A percentile compares a stretch with the other conserved stretches of the same genome.
Evolutionary conservation across 148 eudicot genomes (phyloP).

Genomic region (Chenopodium album): DNA sequence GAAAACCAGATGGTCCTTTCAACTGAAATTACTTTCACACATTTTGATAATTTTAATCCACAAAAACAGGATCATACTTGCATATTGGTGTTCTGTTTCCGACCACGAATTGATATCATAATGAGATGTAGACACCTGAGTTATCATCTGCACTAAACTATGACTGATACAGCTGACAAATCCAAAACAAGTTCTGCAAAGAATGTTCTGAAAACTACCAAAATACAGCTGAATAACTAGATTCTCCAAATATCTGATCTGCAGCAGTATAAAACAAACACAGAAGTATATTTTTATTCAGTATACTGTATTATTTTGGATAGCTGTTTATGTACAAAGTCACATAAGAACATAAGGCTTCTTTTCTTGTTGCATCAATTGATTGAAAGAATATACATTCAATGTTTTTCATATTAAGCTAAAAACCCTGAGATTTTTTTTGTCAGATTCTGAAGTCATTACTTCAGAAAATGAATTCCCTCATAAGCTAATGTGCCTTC

Average conservation of each 20-base stretch:
- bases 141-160: not conserved
- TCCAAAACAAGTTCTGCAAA: not conserved
- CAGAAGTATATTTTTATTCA: not conserved
- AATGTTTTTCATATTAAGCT: not conserved
- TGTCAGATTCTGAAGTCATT: conserved; percentile 4
- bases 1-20: too few relatives aligned
- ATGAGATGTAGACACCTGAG: not conserved
- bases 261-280: not conserved
- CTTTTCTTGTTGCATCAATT: not conserved
- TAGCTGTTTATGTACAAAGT: conserved; percentile 23
- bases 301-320: conserved; percentile 6
- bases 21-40: too few relatives aligned
- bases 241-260: not conserved
- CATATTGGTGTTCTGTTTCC: too few relatives aligned
- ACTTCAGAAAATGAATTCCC: conserved; percentile 61
- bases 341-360: not conserved
- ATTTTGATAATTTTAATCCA: too few relatives aligned
- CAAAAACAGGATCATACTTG: too few relatives aligned
- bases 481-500: conserved; percentile 91
- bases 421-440: not conserved
- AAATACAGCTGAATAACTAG: not conserved
- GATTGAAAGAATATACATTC: conserved; percentile 10
- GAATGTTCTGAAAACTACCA: conserved; percentile 23
- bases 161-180: not conserved
- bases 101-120: not conserved